Evolutionary conservation across 257 asterid species (phyloP), one percentile per base, ranked within the genome.

Genomic region (Primulina huaijiensis): DNA sequence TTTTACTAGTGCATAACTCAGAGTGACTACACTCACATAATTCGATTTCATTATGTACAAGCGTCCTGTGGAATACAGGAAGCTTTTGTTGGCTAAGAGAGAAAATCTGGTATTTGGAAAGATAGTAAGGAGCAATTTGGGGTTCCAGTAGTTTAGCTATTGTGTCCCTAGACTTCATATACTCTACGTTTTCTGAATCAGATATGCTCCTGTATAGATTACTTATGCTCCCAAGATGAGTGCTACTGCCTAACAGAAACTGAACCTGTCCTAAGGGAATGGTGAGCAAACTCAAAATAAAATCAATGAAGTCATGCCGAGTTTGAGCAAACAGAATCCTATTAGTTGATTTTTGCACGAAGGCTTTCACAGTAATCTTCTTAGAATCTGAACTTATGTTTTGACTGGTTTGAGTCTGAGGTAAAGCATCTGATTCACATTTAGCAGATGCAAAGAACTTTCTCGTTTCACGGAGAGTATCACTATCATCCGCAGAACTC

Each of bases 1-100:
- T 30, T 30, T 1, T 0, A 3, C 0, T 0, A 30, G 0, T 0
- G 5, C 3, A 3, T 30, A 29, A 1, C 3, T 0, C 5, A 30
- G 5, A 30, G 5, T 3, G 33, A 30, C 1, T 3, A 30, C 5
- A 3, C 33, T 0, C 5, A 30, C 0, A 30, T 37, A 2, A 37
- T 37, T 8, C 8, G 11, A 8, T 6, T 5, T n/a, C 11, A 14
- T 5, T 3, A 16, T 1, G 0, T 23, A 0, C 23, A 23, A 37
- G 0, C 12, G 0, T 0, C 60, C 8, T n/a, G 0, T 16, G 0
- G 2, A 17, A 3, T 14, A 1, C 5, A 17, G 27, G 21, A 56
- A 3, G 6, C 1, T 0, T 19, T 17, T 56, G 60, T 56, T n/a
- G 10, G 27, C 12, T 56, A 19, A 56, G 9, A n/a, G 29, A 8